Evolutionary conservation across 306 rosid genomes (phyloP).

Genomic region (Pyrus communis): DNA sequence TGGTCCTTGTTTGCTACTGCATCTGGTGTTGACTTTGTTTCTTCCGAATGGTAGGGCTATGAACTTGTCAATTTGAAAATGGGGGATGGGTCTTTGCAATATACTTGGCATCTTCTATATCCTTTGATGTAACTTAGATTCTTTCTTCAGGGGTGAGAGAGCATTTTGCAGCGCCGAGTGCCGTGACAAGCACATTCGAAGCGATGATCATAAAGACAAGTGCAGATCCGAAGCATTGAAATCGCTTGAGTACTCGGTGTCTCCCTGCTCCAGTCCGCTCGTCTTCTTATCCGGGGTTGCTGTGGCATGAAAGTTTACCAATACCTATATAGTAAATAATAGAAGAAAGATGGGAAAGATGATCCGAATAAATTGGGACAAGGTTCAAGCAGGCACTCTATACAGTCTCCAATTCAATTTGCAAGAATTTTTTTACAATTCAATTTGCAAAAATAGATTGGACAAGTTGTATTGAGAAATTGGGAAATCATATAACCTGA

Average conservation of each 20-base stretch:
- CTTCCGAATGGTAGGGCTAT: not conserved
- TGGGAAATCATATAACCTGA: not conserved
- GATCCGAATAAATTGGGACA: slow-evolving; percentile 22
- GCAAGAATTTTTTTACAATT: not conserved
- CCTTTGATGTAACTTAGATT: not conserved
- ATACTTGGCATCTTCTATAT: slow-evolving; percentile 4
- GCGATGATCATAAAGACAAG: slow-evolving; percentile 39
- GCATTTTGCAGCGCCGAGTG: slow-evolving; percentile 68
- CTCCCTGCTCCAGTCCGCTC: slow-evolving; percentile 46
- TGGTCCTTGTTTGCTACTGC: slow-evolving; percentile 7
- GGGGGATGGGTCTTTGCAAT: not conserved
- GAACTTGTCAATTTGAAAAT: not conserved
- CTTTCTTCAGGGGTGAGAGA: slow-evolving; percentile 45
- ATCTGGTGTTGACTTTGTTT: slow-evolving; percentile 1
- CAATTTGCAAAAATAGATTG: not conserved
- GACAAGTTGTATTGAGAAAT: not conserved
- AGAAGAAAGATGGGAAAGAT: not conserved
- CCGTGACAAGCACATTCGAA: slow-evolving; percentile 49
- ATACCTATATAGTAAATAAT: slow-evolving; percentile 5
- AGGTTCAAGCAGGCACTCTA: slow-evolving; percentile 4
- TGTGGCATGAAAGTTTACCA: slow-evolving; percentile 31
- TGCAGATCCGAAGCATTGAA: slow-evolving; percentile 33
- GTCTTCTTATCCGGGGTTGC: slow-evolving; percentile 38
- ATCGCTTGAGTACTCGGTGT: slow-evolving; percentile 31
- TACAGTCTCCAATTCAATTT: not conserved